Conservation (phyloP, 768 basidiomycete genomes). For the Lactarius evosmus region DNA sequence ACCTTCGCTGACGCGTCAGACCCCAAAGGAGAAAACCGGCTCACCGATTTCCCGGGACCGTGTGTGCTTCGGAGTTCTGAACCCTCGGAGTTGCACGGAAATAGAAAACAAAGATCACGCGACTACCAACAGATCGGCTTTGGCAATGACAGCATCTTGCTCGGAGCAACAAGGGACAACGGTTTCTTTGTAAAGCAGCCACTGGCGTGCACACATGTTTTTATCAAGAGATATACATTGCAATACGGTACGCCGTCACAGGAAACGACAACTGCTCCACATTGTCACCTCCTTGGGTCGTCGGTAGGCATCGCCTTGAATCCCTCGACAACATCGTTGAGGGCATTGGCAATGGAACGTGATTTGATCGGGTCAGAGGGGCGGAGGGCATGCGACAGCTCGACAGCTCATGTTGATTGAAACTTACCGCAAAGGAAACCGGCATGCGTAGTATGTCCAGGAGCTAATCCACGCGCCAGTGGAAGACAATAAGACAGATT, state of each 20-base stretch:
- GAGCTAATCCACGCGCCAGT: background rate
- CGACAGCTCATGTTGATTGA: background rate
- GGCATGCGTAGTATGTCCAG: background rate
- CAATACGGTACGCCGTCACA: background rate
- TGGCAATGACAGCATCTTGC: background rate
- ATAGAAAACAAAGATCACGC: background rate
- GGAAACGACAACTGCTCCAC: background rate
- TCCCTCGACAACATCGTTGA: background rate
- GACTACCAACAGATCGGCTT: background rate
- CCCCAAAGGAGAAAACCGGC: background rate
- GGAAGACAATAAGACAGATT: background rate
- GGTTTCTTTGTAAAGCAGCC: no score
- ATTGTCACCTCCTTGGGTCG: background rate
- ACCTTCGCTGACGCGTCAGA: no score
- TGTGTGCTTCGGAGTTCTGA: background rate
- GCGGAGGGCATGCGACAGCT: no score
- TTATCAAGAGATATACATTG: background rate
- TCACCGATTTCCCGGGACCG: background rate
- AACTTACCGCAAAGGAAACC: background rate
- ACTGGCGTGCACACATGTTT: background rate
- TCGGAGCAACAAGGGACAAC: no score
- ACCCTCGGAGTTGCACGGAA: background rate
- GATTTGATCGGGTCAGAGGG: background rate
- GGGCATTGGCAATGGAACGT: background rate
- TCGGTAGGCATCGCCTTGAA: background rate